Evolutionary conservation across 2,329 filamentous ascomycete species (phyloP), one percentile per base, ranked within the genome.

Genomic region (Cercospora zeina): DNA sequence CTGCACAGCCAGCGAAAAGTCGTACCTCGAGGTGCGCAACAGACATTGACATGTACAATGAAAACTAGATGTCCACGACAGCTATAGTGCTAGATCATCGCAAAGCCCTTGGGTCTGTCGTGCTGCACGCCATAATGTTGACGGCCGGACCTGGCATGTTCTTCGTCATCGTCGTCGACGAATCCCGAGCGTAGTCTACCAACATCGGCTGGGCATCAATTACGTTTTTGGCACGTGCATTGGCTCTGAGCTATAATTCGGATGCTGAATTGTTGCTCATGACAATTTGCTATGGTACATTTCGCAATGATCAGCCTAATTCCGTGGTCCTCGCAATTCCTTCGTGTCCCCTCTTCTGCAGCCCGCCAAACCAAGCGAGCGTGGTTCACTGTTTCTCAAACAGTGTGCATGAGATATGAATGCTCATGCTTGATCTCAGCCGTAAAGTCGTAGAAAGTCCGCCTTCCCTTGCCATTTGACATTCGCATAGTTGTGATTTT

Each of bases 241-340:
- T 47, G 21, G 42, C 42, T 53, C 42, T 49, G 36, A 37, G 34
- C 34, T 39, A 54, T 34, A n/a, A 47, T 16, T 24, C 13, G 24
- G 24, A 19, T 31, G 30, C 54, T 34, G 37, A 45, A 33, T 42
- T 33, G 36, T 47, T 45, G 16, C 19, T 19, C 16, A 30, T 42
- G 24, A 47, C 54, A 47, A 57, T 58, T 34, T 49, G 39, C 19
- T 58, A 58, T 58, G 39, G 42, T 58, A 58, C 55, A 58, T 58
- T 47, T 5, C 42, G 42, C 42, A 47, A 10, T 33, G 39, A 31
- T 19, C n/a, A 11, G 16, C 39, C 30, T 31, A 31, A 11, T 24
- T 24, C 36, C 33, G 4, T 58, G 27, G 39, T 6, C 4, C 10
- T 16, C 42, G 34, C 16, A 24, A 27, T 14, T 57, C 13, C 37